phyloP scores from a whole-genome alignment of 23 red algal species.

The Agarophyton chilense region DNA sequence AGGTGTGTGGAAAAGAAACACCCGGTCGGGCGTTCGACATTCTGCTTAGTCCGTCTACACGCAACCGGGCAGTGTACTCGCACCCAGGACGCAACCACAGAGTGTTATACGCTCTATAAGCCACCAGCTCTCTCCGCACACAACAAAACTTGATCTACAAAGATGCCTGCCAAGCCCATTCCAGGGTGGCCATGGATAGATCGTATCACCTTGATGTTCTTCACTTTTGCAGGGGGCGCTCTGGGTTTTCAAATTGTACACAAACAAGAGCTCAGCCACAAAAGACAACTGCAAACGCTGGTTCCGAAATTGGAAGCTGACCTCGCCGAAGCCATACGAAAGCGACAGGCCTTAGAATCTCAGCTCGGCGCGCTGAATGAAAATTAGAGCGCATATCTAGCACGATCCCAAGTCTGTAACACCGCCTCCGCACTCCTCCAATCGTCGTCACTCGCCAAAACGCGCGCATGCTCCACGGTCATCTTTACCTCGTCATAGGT shows the following conservation, averaged over 20 bases:
- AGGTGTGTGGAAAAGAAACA: too few relatives aligned
- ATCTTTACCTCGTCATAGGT: slow-evolving; percentile 56
- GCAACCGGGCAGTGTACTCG: background rate
- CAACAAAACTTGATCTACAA: background rate
- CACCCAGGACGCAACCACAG: too few relatives aligned
- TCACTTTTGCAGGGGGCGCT: slow-evolving; percentile 32
- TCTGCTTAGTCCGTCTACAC: background rate
- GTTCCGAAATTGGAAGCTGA: slow-evolving; percentile 44
- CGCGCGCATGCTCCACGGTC: slow-evolving; percentile 50
- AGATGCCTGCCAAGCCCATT: background rate
- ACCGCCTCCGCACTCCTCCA: slow-evolving; percentile 53
- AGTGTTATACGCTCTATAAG: too few relatives aligned
- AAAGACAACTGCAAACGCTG: slow-evolving; percentile 1
- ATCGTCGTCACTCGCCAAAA: slow-evolving; percentile 19
- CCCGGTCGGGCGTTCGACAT: too few relatives aligned
- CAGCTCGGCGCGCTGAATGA: slow-evolving; percentile 9
- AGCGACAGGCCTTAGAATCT: background rate
- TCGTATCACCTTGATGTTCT: slow-evolving; percentile 27
- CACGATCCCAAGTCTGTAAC: slow-evolving; percentile 35
- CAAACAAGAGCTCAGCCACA: background rate
- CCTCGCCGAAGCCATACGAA: background rate
- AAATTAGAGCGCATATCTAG: slow-evolving; percentile 51
- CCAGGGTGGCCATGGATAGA: slow-evolving; percentile 24
- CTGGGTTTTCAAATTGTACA: slow-evolving; percentile 38
- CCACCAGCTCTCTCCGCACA: background rate